Percentiles rank a stretch among this genome's conserved stretches.
phyloP scores from a whole-genome alignment of 352 stramenopile species.

The Phytophthora agathidicida region DNA sequence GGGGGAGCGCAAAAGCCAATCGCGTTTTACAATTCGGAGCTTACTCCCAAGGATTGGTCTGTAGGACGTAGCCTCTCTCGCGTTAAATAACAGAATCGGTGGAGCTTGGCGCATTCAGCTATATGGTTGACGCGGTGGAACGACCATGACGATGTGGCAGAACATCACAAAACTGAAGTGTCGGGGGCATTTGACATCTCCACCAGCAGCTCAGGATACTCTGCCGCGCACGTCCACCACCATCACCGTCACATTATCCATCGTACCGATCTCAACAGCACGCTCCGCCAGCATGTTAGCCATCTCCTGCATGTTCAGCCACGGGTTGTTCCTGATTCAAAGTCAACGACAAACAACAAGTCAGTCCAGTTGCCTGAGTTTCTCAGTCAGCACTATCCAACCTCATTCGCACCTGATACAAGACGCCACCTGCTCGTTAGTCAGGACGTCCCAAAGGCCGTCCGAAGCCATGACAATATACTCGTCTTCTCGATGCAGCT shows the following conservation, averaged over 20 bases:
- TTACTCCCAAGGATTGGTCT: conserved; percentile 5
- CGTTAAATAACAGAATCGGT: conserved; percentile 37
- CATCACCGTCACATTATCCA: conserved; percentile 83
- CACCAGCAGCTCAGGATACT: conserved; percentile 19
- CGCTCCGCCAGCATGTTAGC: conserved; percentile 66
- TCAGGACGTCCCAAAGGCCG: conserved; percentile 76
- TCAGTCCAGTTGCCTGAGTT: conserved; percentile 6
- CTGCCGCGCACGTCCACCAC: conserved; percentile 65
- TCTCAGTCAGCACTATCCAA: conserved; percentile 12
- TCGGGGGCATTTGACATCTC: not conserved
- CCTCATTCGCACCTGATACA: conserved; percentile 52
- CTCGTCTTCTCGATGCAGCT: conserved; percentile 61
- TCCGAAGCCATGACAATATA: conserved; percentile 82
- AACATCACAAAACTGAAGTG: conserved; percentile 14
- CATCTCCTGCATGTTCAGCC: conserved; percentile 67
- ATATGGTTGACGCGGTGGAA: conserved; percentile 11
- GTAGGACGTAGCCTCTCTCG: conserved; percentile 19
- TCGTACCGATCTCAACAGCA: conserved; percentile 68
- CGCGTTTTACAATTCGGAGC: conserved; percentile 28
- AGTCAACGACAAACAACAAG: conserved; percentile 12
- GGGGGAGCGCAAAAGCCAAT: conserved; percentile 12
- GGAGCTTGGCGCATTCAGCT: conserved; percentile 12
- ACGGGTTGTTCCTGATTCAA: conserved; percentile 56
- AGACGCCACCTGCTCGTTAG: conserved; percentile 67
- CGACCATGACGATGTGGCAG: conserved; percentile 7